Conservation (phyloP, 2,329 filamentous ascomycete genomes). For the Metarhizium album region DNA sequence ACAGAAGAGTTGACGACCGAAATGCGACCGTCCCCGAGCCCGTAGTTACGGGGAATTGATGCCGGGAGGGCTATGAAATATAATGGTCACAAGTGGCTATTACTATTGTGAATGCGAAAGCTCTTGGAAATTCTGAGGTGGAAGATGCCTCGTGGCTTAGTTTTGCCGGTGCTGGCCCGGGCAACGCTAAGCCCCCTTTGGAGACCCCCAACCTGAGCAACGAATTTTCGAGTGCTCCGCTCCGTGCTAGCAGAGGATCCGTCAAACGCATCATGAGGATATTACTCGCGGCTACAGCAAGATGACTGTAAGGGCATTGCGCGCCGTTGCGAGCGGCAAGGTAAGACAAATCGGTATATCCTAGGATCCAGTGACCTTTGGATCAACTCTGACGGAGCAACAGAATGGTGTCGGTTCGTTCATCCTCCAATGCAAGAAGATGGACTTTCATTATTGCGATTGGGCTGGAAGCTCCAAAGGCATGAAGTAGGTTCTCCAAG, state of each 20-base stretch:
- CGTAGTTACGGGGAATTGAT: background rate
- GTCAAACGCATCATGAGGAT: conserved; percentile 17
- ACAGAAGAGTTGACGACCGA: conserved; percentile 1
- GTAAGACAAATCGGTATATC: conserved; percentile 22
- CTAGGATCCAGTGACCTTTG: background rate
- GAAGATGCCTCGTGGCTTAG: background rate
- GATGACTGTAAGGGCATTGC: conserved; percentile 46
- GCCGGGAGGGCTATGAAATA: background rate
- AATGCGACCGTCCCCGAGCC: background rate
- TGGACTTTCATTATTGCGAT: conserved; percentile 97
- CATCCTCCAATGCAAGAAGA: conserved; percentile 90
- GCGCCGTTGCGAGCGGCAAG: conserved; percentile 41
- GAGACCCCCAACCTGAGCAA: conserved; percentile 4
- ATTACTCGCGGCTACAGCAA: conserved; percentile 22
- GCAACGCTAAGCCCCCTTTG: conserved; percentile 16
- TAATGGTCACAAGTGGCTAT: background rate
- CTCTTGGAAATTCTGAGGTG: conserved; percentile 12
- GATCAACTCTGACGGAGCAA: conserved; percentile 9
- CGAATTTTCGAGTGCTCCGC: conserved; percentile 4
- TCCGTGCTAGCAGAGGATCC: conserved; percentile 5
- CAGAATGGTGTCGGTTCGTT: conserved; percentile 96
- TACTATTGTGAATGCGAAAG: background rate
- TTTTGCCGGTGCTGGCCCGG: conserved; percentile 14
- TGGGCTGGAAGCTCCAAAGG: conserved; percentile 86
- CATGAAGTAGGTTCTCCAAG: conserved; percentile 62